Evolutionary conservation across 2,329 filamentous ascomycete genomes (phyloP).

Genomic region (Harringtonia aguacate): DNA sequence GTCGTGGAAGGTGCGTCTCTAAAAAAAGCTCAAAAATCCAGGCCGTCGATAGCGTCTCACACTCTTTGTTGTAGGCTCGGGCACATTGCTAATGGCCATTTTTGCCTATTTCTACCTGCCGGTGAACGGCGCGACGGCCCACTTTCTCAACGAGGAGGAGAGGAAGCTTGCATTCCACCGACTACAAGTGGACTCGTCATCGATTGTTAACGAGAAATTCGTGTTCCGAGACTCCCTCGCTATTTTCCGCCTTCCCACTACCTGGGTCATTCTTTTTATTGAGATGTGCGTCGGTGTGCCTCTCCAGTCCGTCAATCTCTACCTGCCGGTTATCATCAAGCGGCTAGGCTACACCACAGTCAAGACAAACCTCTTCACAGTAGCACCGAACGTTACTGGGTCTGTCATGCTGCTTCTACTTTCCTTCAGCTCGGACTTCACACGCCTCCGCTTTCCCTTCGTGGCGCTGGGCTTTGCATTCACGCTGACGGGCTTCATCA

Average conservation of each 20-base stretch:
- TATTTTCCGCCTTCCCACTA: constrained; percentile 39
- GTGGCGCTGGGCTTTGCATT: constrained; percentile 63
- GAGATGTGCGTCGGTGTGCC: constrained; percentile 51
- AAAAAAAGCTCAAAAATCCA: no score
- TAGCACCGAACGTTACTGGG: constrained; percentile 68
- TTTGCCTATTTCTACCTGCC: constrained; percentile 65
- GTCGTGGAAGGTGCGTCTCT: constrained; percentile 48
- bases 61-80: no score
- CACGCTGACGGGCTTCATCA: constrained; percentile 68
- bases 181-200: constrained; percentile 66
- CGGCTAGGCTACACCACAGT: constrained; percentile 22
- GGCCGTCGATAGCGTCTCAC: no score
- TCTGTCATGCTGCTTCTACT: constrained; percentile 62
- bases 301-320: constrained; percentile 35
- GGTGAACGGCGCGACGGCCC: constrained; percentile 44
- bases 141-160: constrained; percentile 55
- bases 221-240: constrained; percentile 37
- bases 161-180: constrained; percentile 58
- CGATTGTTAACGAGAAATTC: constrained; percentile 43
- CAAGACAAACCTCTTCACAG: constrained; percentile 69
- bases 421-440: constrained; percentile 58
- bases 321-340: constrained; percentile 13
- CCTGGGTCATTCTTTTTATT: constrained; percentile 38
- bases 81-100: no score
- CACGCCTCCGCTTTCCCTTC: constrained; percentile 61